Conservation (phyloP, 371 early-diverging fungal genomes). For the Apophysomyces sp. region DNA sequence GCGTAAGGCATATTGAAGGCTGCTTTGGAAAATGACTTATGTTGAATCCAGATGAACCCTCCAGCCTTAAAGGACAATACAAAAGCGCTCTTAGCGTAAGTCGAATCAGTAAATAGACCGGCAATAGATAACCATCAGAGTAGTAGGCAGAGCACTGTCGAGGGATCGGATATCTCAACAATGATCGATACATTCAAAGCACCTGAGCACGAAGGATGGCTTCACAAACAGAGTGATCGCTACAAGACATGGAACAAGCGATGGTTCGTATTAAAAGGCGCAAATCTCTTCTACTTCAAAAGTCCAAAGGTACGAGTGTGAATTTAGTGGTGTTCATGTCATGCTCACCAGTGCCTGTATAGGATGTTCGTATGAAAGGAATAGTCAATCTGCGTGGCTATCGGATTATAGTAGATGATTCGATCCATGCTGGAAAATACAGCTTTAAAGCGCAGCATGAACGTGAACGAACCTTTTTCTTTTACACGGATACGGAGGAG, state of each 20-base stretch:
- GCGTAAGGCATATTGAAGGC: not conserved
- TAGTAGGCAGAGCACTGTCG: not conserved
- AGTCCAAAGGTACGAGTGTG: constrained; percentile 47
- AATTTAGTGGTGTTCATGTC: not conserved
- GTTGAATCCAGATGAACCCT: not conserved
- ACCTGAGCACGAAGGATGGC: constrained; percentile 67
- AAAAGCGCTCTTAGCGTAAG: not conserved
- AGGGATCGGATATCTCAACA: not conserved
- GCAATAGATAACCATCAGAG: not conserved
- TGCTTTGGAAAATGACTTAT: not conserved
- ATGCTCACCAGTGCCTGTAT: not conserved
- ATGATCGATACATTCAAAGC: constrained; percentile 24
- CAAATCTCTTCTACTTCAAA: constrained; percentile 64
- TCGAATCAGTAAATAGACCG: not conserved
- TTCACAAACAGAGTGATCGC: constrained; percentile 64
- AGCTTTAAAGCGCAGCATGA: constrained; percentile 68
- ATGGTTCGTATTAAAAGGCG: constrained; percentile 69
- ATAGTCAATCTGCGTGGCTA: constrained; percentile 55
- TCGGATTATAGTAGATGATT: constrained; percentile 53
- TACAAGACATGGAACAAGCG: constrained; percentile 71
- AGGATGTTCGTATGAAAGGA: constrained; percentile 53
- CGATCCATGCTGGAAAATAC: constrained; percentile 61
- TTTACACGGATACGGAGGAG: constrained; percentile 54
- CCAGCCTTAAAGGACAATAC: not conserved
- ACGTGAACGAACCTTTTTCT: constrained; percentile 55